Conservation (phyloP, 2,329 filamentous ascomycete genomes). For the Fusarium odoratissimum region DNA sequence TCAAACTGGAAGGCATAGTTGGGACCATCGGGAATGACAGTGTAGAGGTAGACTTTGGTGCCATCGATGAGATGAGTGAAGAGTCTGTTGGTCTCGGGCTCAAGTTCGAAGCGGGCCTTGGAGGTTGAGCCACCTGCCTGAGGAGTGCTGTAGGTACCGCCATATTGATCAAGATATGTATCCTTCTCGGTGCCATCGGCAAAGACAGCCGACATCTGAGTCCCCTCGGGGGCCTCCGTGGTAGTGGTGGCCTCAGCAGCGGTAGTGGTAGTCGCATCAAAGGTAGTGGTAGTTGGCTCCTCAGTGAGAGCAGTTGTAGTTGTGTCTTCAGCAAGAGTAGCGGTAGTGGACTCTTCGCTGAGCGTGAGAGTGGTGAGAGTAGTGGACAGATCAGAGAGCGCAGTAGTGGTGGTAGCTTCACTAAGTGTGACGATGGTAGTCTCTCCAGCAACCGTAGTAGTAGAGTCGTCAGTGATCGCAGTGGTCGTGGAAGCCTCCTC, state of each 20-base stretch:
- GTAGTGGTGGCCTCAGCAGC: background rate
- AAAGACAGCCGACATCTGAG: accelerated
- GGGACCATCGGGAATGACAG: background rate
- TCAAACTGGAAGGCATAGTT: background rate
- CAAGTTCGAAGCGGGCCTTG: background rate
- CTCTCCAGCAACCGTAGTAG: background rate
- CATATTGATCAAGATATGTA: background rate
- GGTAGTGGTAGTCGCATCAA: background rate
- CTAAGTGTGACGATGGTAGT: background rate
- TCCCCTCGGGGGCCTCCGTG: accelerated
- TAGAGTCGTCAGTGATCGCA: background rate
- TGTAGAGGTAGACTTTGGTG: background rate
- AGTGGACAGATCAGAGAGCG: background rate
- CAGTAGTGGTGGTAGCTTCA: background rate
- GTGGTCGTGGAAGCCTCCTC: background rate
- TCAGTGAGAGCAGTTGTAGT: background rate
- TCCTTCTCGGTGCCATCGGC: background rate
- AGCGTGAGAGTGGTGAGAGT: background rate
- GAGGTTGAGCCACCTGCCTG: accelerated
- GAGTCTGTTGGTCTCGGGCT: background rate
- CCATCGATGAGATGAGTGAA: background rate
- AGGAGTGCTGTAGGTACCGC: background rate
- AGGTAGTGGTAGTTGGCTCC: background rate
- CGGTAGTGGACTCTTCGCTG: background rate
- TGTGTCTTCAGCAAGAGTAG: background rate